Evolutionary conservation across 1,284 basidiomycete genomes (phyloP), one percentile per base, ranked within the genome.

Genomic region (Hemileia vastatrix): DNA sequence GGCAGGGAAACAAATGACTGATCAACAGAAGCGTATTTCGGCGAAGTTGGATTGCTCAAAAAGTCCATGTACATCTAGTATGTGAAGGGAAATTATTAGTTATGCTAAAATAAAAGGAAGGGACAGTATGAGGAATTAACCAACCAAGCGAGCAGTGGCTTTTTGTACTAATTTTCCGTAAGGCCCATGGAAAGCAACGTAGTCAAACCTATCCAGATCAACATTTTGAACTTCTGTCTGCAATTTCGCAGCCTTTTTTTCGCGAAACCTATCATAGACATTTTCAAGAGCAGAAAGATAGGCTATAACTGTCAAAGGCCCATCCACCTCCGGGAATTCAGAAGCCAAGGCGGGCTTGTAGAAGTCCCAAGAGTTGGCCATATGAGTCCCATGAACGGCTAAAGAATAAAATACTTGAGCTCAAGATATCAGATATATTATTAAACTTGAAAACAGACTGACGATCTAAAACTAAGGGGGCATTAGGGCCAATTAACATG

Each of bases 121-220:
- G 6, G 15, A 4, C 32, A 24, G 31, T 49, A 4, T 13, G 18
- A 19, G 4, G 18, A 18, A 9, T n/a, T 32, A 33, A 66, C 78
- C 64, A 62, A 79, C 78, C 72, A 97, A 79, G 65, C 94, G 88
- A n/a, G 88, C 93, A 77, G 93, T 86, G 49, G 89, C 92, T 80
- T 97, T 98, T 78, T 95, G 89, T 53, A 95, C 92, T 76, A 96
- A 89, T 81, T 98, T 98, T 79, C 92, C 91, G 79, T 97, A 98
- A 1, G 94, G 94, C 9, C 59, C 59, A 68, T 83, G 82, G 72
- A 79, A 77, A 63, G 74, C 70, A 21, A 76, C 69, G 69, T 74
- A 78, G 71, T 79, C 78, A 68, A 78, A 78, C 68, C 73, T 65
- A 56, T 74, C 72, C 21, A 78, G 62, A 53, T 69, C 70, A 62